Base-by-base conservation (phyloP, 202 grass and related monocot genomes). In the Schoenoplectus tabernaemontani region DNA sequence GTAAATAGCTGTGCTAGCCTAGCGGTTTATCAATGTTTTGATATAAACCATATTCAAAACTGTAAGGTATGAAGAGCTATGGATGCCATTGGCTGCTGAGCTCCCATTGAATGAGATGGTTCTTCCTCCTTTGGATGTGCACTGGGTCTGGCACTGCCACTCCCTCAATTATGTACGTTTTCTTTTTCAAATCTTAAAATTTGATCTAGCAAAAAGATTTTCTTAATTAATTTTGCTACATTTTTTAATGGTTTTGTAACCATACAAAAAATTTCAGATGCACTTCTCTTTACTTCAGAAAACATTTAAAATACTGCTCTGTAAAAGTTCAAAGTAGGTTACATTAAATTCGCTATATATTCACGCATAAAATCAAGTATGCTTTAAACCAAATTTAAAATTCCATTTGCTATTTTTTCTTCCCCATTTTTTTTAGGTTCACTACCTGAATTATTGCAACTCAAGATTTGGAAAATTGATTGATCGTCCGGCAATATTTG, bases 101-200 rank as follows among this genome's bases (percentile, higher is more conserved):
- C 79, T 87, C 51, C 59, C 73, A 20, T 63, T 47, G 6, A 78
- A 62, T 17, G 85, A 71, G 59, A 87, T 92, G 87, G 10, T 97
- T 87, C 19, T 93, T 33, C 94, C 91, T 7, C 94, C 94, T 33
- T 32, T 54, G 24, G 94, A 97, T 83, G 91, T 97, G 66, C 84
- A 75, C 9, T 90, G 92, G 66, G 80, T 97, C 70, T 93, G 94
- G 94, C 87, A 93, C 82, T 97, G 87, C 81, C 91, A 92, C 86
- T 90, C 89, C 84, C 90, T 97, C 65, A 70, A 92, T 80, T 91
- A 89, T 82, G 94, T 97, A 75, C 82, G 76, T 47, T 75, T 41
- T 66, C 43, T 42, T 20, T 44, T 56, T 32, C 58, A 68, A 17
- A 54, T 46, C 8, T 81, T 16, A 78, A 79, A 3, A 23, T 78